Evolutionary conservation across 192 early-diverging fungal species (phyloP).

Genomic region (Dissophora ornata): DNA sequence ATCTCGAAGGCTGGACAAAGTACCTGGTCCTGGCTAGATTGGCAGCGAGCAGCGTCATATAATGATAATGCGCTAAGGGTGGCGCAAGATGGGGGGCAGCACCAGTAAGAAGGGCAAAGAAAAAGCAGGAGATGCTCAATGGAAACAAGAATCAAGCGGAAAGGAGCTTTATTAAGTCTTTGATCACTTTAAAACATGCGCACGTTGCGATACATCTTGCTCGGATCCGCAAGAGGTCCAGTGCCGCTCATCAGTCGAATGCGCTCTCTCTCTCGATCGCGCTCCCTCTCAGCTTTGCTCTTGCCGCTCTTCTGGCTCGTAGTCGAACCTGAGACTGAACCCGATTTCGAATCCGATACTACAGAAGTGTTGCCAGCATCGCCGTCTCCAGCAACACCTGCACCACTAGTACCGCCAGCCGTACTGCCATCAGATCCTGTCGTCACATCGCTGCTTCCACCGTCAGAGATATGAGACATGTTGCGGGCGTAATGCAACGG

Average conservation of each 20-base stretch:
- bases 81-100: no score
- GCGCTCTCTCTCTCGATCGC: slow-evolving; percentile 35
- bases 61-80: no score
- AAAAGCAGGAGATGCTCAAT: no score
- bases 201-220: slow-evolving; percentile 53
- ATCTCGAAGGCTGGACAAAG: no score
- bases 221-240: slow-evolving; percentile 34
- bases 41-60: no score
- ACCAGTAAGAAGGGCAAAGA: no score
- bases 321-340: no score
- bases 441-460: slow-evolving; percentile 35
- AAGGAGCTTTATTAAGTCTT: no score
- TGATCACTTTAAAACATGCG: slow-evolving; percentile 52
- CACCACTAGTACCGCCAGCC: neutral
- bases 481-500: slow-evolving; percentile 21
- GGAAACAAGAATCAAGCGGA: no score
- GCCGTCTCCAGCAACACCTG: neutral
- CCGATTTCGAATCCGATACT: neutral
- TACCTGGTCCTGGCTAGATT: no score
- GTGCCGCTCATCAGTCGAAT: slow-evolving; percentile 31
- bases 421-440: slow-evolving; percentile 33
- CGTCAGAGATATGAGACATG: slow-evolving; percentile 26
- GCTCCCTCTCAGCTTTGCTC: slow-evolving; percentile 11
- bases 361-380: no score
- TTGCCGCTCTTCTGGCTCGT: slow-evolving; percentile 17